Evolutionary conservation across 495 filamentous ascomycete genomes (phyloP).

Genomic region (Talaromyces liani): DNA sequence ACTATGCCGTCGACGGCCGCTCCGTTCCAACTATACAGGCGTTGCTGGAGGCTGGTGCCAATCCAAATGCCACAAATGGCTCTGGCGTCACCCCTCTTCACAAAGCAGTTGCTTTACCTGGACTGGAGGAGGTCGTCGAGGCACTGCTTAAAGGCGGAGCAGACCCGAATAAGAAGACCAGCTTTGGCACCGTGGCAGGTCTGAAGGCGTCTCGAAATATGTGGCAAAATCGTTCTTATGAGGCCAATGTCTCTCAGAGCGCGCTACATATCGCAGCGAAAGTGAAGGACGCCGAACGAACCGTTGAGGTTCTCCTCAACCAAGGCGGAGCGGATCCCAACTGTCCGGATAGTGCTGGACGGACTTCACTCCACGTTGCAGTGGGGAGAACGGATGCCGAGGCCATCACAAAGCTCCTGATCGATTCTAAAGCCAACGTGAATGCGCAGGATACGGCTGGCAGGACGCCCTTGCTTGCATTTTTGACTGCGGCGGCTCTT

Average conservation of each 20-base stretch:
- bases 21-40: slow-evolving; percentile 3
- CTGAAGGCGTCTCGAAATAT: not conserved
- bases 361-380: slow-evolving; percentile 5
- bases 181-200: not conserved
- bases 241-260: not conserved
- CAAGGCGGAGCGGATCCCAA: slow-evolving; percentile 2
- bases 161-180: slow-evolving; percentile 3
- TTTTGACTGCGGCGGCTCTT: not conserved
- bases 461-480: slow-evolving; percentile 9
- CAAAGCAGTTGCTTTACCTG: slow-evolving; percentile 7
- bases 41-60: not conserved
- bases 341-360: not conserved
- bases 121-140: slow-evolving; percentile 5
- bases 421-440: slow-evolving; percentile 11
- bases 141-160: slow-evolving; percentile 1
- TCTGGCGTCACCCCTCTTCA: slow-evolving; percentile 7
- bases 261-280: slow-evolving; percentile 6
- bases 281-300: not conserved
- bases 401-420: slow-evolving; percentile 11
- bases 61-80: slow-evolving; percentile 3
- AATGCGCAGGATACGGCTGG: slow-evolving; percentile 9
- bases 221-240: not conserved
- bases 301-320: not conserved
- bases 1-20: slow-evolving; percentile 6
- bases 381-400: not conserved